These are phyloP conservation scores for Xerocomellus dryophilus DNA, from an alignment of 768 basidiomycete species.

Conservation along the genomic window DNA sequence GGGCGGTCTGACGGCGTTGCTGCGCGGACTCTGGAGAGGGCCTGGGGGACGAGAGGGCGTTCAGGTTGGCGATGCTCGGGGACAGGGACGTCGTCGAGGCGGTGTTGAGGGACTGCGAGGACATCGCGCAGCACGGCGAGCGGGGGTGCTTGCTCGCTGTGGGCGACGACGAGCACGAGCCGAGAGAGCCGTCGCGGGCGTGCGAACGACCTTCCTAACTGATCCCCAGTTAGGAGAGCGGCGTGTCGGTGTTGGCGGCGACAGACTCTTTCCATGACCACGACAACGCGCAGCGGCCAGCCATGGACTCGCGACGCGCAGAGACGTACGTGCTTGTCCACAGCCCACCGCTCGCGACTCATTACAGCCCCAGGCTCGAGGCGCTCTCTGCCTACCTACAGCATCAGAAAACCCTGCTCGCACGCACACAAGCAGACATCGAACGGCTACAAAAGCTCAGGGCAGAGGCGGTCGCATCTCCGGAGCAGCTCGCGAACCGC, in stretches of 20 bases:
- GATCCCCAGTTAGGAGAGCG: constrained; percentile 18
- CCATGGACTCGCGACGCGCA: constrained; percentile 35
- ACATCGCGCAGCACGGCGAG: constrained; percentile 24
- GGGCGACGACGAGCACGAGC: constrained; percentile 26
- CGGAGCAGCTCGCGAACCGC: constrained; percentile 34
- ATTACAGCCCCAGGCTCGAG: constrained; percentile 34
- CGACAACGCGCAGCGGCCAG: constrained; percentile 24
- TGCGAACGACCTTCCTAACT: constrained; percentile 25
- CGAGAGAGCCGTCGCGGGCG: constrained; percentile 16
- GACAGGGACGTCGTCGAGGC: constrained; percentile 33
- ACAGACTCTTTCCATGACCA: constrained; percentile 32
- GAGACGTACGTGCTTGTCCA: constrained; percentile 28
- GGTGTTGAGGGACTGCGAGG: constrained; percentile 31
- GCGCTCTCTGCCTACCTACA: constrained; percentile 67
- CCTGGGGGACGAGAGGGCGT: constrained; percentile 30
- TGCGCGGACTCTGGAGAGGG: constrained; percentile 21
- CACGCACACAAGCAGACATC: constrained; percentile 62
- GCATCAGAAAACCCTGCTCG: constrained; percentile 56
- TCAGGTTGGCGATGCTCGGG: constrained; percentile 34
- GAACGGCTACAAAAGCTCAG: constrained; percentile 49
- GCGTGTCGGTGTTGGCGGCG: constrained; percentile 14
- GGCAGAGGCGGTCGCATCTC: constrained; percentile 35
- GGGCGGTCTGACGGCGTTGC: constrained; percentile 39
- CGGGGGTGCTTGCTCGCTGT: constrained; percentile 26
- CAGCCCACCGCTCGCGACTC: neutral